A percentile compares a stretch with the other conserved stretches of the same genome.
Conservation (phyloP, 2,329 filamentous ascomycete species). For the Apiospora saccharicola region DNA sequence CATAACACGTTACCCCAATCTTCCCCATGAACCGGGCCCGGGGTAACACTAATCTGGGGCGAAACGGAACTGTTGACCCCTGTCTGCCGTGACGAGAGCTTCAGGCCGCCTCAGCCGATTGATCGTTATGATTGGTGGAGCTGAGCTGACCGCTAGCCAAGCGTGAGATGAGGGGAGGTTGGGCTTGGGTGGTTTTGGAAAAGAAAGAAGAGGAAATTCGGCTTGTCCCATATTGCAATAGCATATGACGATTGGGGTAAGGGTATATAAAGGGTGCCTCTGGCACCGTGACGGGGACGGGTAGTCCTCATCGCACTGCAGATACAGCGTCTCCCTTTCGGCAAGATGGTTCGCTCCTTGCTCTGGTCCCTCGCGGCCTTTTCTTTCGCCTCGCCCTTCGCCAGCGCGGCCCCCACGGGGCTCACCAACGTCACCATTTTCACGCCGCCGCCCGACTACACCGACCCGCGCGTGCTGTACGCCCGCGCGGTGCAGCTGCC, state of each 20-base stretch:
- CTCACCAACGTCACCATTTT: conserved; percentile 39
- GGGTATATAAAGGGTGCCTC: neutral
- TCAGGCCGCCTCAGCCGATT: neutral
- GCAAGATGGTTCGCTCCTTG: conserved; percentile 8
- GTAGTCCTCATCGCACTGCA: neutral
- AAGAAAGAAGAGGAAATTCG: neutral
- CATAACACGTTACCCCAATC: neutral
- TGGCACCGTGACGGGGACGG: neutral
- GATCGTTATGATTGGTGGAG: conserved; percentile 2
- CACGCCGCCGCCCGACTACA: conserved; percentile 52
- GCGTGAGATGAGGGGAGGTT: conserved; percentile 11
- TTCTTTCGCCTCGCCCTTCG: neutral
- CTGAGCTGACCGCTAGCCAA: neutral
- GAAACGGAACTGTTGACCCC: neutral
- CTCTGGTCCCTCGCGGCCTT: conserved; percentile 7
- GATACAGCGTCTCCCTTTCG: neutral
- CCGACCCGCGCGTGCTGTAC: conserved; percentile 52
- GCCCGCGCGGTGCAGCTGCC: conserved; percentile 52
- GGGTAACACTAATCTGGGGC: conserved; percentile 17
- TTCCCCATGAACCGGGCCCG: neutral
- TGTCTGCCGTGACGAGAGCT: neutral
- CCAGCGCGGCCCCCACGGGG: neutral
- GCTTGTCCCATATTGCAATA: neutral
- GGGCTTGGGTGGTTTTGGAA: neutral
- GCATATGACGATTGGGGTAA: neutral